Percentiles rank a stretch among this genome's conserved stretches.
Conservation (phyloP, 2,329 filamentous ascomycete genomes). For the Apiospora rasikravindrae region DNA sequence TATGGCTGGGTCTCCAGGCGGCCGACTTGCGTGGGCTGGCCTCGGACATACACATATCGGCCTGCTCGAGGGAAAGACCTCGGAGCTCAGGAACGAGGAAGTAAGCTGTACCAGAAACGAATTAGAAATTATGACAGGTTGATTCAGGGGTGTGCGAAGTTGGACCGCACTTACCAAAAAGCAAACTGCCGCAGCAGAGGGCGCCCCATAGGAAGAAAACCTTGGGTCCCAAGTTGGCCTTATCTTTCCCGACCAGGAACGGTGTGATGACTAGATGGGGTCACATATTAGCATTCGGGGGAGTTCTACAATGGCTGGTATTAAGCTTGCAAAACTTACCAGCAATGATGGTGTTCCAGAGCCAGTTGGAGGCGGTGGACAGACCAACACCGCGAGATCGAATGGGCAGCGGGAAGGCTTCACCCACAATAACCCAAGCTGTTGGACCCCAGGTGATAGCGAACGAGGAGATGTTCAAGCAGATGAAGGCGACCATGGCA, state of each 20-base stretch:
- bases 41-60: conserved; percentile 67
- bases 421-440: conserved; percentile 74
- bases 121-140: neutral
- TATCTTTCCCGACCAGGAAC: conserved; percentile 66
- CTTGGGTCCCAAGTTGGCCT: conserved; percentile 69
- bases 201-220: conserved; percentile 80
- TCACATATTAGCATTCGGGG: neutral
- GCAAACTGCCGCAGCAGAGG: conserved; percentile 63
- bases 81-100: conserved; percentile 78
- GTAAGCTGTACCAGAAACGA: conserved; percentile 50
- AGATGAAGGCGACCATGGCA: conserved; percentile 85
- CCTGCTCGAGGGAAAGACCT: conserved; percentile 77
- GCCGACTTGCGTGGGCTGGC: conserved; percentile 46
- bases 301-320: too few relatives aligned
- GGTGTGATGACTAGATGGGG: conserved; percentile 66
- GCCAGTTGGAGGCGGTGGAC: conserved; percentile 89
- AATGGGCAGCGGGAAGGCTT: conserved; percentile 89
- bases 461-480: conserved; percentile 93
- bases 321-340: conserved; percentile 38
- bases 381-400: conserved; percentile 86
- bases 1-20: conserved; percentile 41
- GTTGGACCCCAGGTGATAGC: conserved; percentile 80
- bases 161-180: conserved; percentile 51
- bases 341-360: conserved; percentile 77
- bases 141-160: neutral